Conservation (phyloP, 371 early-diverging fungal genomes). For the Batrachochytrium dendrobatidis region DNA sequence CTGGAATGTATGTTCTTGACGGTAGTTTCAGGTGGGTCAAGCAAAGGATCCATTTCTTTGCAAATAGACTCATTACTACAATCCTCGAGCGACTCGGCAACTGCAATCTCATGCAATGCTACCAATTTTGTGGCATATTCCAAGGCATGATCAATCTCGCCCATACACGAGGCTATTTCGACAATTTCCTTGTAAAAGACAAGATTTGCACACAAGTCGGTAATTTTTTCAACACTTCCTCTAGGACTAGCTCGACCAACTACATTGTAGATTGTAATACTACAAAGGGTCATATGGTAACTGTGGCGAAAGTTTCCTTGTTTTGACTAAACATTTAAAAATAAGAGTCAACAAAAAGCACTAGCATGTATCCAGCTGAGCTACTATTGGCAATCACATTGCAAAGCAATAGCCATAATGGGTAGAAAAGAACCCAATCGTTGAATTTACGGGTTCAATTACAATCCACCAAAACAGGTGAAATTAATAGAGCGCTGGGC, state of each 20-base stretch:
- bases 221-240: not conserved
- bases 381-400: too few species aligned
- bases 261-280: constrained; percentile 7
- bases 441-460: too few species aligned
- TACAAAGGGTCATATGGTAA: constrained; percentile 8
- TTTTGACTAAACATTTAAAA: not conserved
- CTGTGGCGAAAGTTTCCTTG: constrained; percentile 8
- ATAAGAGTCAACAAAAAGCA: not conserved
- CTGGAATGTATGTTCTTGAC: too few species aligned
- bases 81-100: constrained; percentile 10
- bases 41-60: not conserved
- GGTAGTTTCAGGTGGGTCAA: not conserved
- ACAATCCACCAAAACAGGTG: too few species aligned
- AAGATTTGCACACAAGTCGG: not conserved
- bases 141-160: constrained; percentile 5
- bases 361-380: too few species aligned
- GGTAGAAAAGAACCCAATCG: too few species aligned
- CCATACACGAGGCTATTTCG: not conserved
- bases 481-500: too few species aligned
- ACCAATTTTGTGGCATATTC: constrained; percentile 13
- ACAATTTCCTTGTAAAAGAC: constrained; percentile 1
- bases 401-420: too few species aligned
- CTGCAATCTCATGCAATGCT: constrained; percentile 13
- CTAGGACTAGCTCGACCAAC: constrained; percentile 1
- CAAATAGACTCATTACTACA: not conserved